Evolutionary conservation across 1,284 basidiomycete genomes (phyloP), one percentile per base, ranked within the genome.

Genomic region (Tremellales sp.): DNA sequence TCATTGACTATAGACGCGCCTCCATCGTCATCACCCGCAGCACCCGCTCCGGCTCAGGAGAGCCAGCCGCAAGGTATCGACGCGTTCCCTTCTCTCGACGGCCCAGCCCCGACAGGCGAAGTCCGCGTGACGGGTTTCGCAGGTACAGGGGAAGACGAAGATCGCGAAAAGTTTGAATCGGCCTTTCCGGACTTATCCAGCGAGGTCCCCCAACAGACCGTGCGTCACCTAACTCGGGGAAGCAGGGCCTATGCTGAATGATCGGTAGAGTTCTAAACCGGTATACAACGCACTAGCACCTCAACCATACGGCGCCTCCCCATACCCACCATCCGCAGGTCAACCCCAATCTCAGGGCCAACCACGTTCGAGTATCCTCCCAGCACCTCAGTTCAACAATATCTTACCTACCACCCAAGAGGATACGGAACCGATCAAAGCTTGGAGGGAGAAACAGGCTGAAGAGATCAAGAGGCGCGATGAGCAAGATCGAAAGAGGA

Each of bases 371-470:
- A 89, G 58, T 79, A 79, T 68, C 83, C 86, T 69, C 72, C 80
- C 58, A 67, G 85, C 40, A 35, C 72, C 64, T 76, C 80, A 57
- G 40, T 74, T 74, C 54, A 45, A 54, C 51, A 66, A 68, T 50
- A 70, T 65, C 31, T 64, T 71, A 11, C 61, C 68, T 25, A 56
- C 68, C 10, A 52, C 65, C 19, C 87, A 91, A 69, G 88, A 91
- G 24, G 91, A 96, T 66, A 87, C 89, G 0, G 83, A 92, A 64
- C 87, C 89, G 27, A 91, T 94, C 78, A 85, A 81, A 62, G 78
- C 84, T 67, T 98, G 96, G 96, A 83, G 88, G 45, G 86, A 85
- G 70, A 82, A 82, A 62, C 93, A 97, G 67, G 84, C 82, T 12
- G 85, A 82, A 42, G 90, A 93, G 67, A 94, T 98, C 60, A 82